Conservation (phyloP, 1,139 yeast genomes). For the Sugiyamaella neomexicana region DNA sequence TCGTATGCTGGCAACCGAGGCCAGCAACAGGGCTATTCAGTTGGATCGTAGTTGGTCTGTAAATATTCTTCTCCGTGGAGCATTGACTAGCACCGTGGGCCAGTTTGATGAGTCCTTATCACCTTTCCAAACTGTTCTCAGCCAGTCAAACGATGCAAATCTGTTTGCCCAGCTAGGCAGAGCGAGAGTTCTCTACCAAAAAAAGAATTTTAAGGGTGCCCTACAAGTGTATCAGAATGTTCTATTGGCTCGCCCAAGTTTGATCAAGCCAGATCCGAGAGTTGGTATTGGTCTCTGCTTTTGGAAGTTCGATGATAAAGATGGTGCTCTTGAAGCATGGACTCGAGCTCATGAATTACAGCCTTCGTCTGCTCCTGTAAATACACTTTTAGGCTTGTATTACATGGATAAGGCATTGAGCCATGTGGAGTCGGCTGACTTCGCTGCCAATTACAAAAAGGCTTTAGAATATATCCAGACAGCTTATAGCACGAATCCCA, state of each 20-base stretch:
- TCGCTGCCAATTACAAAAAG: conserved; percentile 38
- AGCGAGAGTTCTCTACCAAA: conserved; percentile 75
- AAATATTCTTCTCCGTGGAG: conserved; percentile 60
- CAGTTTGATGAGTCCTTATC: conserved; percentile 58
- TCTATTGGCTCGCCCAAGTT: conserved; percentile 65
- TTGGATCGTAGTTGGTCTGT: conserved; percentile 49
- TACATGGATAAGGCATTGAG: conserved; percentile 64
- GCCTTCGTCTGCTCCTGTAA: conserved; percentile 60
- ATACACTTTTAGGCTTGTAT: conserved; percentile 64
- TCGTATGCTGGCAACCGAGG: conserved; percentile 37
- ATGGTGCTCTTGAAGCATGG: conserved; percentile 82
- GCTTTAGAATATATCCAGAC: conserved; percentile 43
- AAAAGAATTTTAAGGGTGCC: conserved; percentile 71
- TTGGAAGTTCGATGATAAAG: conserved; percentile 80
- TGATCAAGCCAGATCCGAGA: conserved; percentile 86
- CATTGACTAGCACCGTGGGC: conserved; percentile 55
- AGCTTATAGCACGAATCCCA: conserved; percentile 39
- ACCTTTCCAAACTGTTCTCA: conserved; percentile 47
- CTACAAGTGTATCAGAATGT: conserved; percentile 82
- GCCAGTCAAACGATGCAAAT: conserved; percentile 49
- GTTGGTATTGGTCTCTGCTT: conserved; percentile 93
- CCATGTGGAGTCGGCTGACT: conserved; percentile 36
- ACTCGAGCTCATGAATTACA: conserved; percentile 70
- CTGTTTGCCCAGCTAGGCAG: conserved; percentile 79
- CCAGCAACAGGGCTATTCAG: conserved; percentile 36